Conservation (phyloP, 331 rosid species). For the Arachis monticola region DNA sequence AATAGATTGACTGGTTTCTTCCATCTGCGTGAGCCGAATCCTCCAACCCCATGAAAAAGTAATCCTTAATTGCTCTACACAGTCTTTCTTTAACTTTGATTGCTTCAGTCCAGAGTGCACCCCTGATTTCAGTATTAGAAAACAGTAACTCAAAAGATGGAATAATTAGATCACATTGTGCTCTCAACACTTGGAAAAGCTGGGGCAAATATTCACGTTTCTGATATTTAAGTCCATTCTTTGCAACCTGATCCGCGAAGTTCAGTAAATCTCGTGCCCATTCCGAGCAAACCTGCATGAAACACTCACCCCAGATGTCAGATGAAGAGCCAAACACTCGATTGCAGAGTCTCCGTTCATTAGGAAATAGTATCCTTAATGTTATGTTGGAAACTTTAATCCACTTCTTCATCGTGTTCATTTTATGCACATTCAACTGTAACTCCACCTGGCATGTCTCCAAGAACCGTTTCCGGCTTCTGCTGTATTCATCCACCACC, state of each 20-base stretch:
- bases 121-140: too few species aligned
- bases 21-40: background rate
- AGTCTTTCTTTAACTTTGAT: background rate
- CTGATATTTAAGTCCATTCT: background rate
- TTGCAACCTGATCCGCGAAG: conserved; percentile 47
- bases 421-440: too few species aligned
- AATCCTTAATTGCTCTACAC: background rate
- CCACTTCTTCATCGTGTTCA: conserved; percentile 61
- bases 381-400: conserved; percentile 58
- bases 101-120: background rate
- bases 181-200: conserved; percentile 34
- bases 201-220: conserved; percentile 28
- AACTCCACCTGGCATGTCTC: conserved; percentile 54
- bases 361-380: conserved; percentile 69
- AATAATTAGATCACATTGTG: background rate
- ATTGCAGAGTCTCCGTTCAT: conserved; percentile 69
- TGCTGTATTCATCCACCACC: conserved; percentile 62
- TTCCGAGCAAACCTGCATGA: conserved; percentile 57
- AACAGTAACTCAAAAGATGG: background rate
- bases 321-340: conserved; percentile 61
- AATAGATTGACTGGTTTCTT: background rate
- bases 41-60: background rate
- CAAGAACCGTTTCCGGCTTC: conserved; percentile 60
- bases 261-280: conserved; percentile 54
- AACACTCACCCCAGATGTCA: conserved; percentile 54